Evolutionary conservation across 208 protist genomes (phyloP).

Genomic region (Porcisia hertigi): DNA sequence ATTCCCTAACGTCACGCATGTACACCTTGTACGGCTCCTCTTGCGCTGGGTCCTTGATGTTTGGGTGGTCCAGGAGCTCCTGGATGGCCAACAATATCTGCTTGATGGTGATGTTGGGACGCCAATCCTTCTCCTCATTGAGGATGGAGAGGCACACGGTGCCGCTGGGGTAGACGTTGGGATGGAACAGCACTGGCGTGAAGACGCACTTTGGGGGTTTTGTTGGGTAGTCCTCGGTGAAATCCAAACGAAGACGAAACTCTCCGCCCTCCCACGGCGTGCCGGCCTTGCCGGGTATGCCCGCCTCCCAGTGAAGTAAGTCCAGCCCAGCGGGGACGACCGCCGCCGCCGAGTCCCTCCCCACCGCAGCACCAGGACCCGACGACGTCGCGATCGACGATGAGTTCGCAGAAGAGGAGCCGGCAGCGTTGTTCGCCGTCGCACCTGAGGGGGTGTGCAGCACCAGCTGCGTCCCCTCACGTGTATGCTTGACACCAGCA

Average conservation of each 20-base stretch:
- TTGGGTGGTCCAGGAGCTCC: constrained; percentile 97
- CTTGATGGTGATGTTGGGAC: constrained; percentile 98
- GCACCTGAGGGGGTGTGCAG: not conserved
- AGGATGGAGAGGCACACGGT: constrained; percentile 99
- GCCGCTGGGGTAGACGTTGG: constrained; percentile 98
- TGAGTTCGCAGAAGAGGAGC: constrained; percentile 11
- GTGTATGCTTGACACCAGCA: constrained; percentile 11
- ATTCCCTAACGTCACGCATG: constrained; percentile 77
- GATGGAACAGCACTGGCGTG: constrained; percentile 97
- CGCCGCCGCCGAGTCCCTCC: not conserved
- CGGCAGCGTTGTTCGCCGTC: constrained; percentile 4
- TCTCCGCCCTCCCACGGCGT: constrained; percentile 97
- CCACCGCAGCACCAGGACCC: not conserved
- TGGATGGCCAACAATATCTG: constrained; percentile 99
- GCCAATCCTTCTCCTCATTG: constrained; percentile 99
- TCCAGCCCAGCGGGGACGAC: constrained; percentile 78
- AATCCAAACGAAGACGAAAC: constrained; percentile 94
- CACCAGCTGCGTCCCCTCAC: constrained; percentile 14
- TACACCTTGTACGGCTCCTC: constrained; percentile 94
- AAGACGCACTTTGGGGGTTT: constrained; percentile 99
- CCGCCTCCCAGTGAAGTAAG: constrained; percentile 97
- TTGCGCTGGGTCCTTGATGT: constrained; percentile 98
- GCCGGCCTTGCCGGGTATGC: constrained; percentile 96
- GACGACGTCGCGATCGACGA: not conserved
- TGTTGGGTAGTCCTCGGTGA: constrained; percentile 98